Evolutionary conservation across 2,329 filamentous ascomycete species (phyloP).

Genomic region (Clonostachys chloroleuca): DNA sequence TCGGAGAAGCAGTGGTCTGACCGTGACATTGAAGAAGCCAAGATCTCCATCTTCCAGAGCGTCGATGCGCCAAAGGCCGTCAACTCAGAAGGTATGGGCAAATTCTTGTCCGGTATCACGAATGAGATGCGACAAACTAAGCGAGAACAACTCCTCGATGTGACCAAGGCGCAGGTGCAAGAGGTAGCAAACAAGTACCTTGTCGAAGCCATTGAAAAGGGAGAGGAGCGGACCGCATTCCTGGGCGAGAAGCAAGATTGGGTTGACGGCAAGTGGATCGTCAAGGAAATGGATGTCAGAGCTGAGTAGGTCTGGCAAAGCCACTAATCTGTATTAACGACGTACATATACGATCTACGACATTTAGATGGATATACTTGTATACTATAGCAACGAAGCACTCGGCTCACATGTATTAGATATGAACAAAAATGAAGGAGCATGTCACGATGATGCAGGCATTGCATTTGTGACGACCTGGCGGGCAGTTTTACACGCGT

Average conservation of each 20-base stretch:
- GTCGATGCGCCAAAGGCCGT: constrained; percentile 87
- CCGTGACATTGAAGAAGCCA: constrained; percentile 89
- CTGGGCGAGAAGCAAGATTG: constrained; percentile 81
- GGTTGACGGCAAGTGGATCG: constrained; percentile 69
- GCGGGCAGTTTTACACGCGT: constrained; percentile 33
- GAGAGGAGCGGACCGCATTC: constrained; percentile 63
- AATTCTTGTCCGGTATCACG: constrained; percentile 80
- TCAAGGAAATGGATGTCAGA: constrained; percentile 68
- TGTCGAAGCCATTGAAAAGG: constrained; percentile 58
- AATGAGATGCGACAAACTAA: constrained; percentile 85
- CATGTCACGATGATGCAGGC: not conserved
- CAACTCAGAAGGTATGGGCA: constrained; percentile 79
- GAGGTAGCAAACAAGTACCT: constrained; percentile 79
- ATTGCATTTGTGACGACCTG: not conserved
- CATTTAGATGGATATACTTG: not conserved
- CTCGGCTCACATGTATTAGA: constrained; percentile 3
- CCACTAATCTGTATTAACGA: not conserved
- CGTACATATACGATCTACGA: not conserved
- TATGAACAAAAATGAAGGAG: constrained; percentile 1
- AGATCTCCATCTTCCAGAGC: constrained; percentile 88
- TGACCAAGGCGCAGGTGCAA: constrained; percentile 74
- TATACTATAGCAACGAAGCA: constrained; percentile 1
- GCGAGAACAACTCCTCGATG: constrained; percentile 81
- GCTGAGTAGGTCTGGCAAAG: constrained; percentile 15
- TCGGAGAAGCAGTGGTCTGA: constrained; percentile 76